Percentiles rank a stretch among this genome's conserved stretches.
Evolutionary conservation across 192 early-diverging fungal genomes (phyloP).

Genomic region (Umbelopsis ramanniana): DNA sequence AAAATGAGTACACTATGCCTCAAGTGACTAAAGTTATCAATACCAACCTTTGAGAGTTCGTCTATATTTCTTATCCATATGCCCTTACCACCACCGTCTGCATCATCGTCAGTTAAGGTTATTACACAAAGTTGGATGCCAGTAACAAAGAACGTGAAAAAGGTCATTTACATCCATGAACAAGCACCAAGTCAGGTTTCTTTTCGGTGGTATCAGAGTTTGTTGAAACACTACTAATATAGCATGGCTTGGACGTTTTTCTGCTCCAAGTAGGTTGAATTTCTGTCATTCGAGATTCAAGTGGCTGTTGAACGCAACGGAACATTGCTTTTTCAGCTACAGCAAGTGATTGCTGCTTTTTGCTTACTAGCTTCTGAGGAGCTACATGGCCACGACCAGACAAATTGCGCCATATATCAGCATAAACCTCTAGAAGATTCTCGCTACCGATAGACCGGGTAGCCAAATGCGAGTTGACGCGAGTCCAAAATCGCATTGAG

Average conservation of each 20-base stretch:
- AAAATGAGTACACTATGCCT: not conserved
- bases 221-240: conserved; percentile 33
- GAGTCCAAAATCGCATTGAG: conserved; percentile 2
- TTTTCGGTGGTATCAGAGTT: not conserved
- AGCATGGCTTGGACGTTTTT: conserved; percentile 9
- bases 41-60: conserved; percentile 22
- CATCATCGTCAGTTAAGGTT: not conserved
- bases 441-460: not conserved
- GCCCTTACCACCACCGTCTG: conserved; percentile 24
- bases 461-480: not conserved
- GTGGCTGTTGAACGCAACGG: not conserved
- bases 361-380: not conserved
- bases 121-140: not conserved
- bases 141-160: not conserved
- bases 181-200: conserved; percentile 25
- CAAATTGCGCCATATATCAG: not conserved
- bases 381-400: not conserved
- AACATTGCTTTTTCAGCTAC: conserved; percentile 22
- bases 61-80: conserved; percentile 30
- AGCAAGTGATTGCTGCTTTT: conserved; percentile 11
- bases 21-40: not conserved
- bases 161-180: conserved; percentile 29
- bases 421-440: not conserved
- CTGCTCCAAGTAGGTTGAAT: not conserved
- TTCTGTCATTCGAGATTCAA: conserved; percentile 6